A percentile compares a stretch with the other conserved stretches of the same genome.
Conservation (phyloP, 164 flowering plant genomes). For the Aristolochia fimbriata region DNA sequence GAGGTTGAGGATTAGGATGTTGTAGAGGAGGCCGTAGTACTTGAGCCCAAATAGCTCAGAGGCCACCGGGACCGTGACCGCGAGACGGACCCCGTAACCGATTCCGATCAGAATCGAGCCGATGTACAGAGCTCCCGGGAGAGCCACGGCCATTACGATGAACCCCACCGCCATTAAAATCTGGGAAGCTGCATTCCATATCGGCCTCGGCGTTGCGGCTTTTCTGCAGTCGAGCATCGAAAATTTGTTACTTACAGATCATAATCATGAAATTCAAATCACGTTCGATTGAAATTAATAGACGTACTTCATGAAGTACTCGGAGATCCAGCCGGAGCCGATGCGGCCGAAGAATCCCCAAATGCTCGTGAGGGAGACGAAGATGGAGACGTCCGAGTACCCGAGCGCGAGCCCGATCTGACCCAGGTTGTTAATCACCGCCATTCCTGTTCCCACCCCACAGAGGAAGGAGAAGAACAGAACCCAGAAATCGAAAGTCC, state of each 20-base stretch:
- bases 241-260: no score
- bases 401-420: constrained; percentile 88
- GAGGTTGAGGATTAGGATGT: constrained; percentile 69
- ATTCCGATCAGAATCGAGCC: constrained; percentile 69
- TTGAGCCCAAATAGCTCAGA: constrained; percentile 90
- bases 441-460: constrained; percentile 86
- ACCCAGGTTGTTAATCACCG: constrained; percentile 86
- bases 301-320: constrained; percentile 67
- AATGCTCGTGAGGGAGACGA: constrained; percentile 71
- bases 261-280: no score
- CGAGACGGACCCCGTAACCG: constrained; percentile 79
- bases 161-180: constrained; percentile 74
- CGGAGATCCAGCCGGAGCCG: constrained; percentile 57
- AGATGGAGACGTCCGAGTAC: constrained; percentile 66
- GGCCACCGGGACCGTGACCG: constrained; percentile 77
- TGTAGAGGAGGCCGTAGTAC: constrained; percentile 77
- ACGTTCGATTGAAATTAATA: no score
- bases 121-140: constrained; percentile 69
- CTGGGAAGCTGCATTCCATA: constrained; percentile 87
- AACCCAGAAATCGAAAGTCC: constrained; percentile 69
- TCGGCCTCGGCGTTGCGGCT: constrained; percentile 73
- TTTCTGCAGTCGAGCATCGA: constrained; percentile 50
- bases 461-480: constrained; percentile 72
- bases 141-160: constrained; percentile 53
- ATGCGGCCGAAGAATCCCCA: constrained; percentile 91